Conservation (phyloP, 2,329 filamentous ascomycete species). For the Paraconiothyrium sp. region DNA sequence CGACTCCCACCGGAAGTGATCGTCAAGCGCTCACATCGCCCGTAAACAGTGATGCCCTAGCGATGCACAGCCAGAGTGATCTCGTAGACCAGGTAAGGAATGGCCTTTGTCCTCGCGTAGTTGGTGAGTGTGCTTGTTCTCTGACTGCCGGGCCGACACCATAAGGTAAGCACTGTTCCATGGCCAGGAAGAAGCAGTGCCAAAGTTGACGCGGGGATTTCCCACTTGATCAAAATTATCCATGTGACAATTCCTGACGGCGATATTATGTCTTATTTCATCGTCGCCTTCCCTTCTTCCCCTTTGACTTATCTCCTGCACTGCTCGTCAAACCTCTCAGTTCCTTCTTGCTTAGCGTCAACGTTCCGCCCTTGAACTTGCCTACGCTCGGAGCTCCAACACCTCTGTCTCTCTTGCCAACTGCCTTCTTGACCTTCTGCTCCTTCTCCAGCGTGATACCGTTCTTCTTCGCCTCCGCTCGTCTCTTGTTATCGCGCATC, state of each 20-base stretch:
- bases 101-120: not conserved
- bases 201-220: not conserved
- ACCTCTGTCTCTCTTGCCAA: slow-evolving; percentile 62
- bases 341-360: slow-evolving; percentile 82
- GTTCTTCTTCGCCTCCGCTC: slow-evolving; percentile 85
- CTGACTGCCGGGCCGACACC: not conserved
- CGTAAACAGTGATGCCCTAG: not conserved
- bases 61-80: not conserved
- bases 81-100: not conserved
- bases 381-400: slow-evolving; percentile 84
- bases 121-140: not conserved
- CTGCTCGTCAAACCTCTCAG: slow-evolving; percentile 68
- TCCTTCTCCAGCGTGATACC: slow-evolving; percentile 83
- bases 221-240: not conserved
- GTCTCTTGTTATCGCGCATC: slow-evolving; percentile 73
- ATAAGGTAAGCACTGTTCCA: not conserved
- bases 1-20: slow-evolving; percentile 15
- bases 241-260: not conserved
- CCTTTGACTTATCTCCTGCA: slow-evolving; percentile 49
- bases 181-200: not conserved
- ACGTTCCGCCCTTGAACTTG: slow-evolving; percentile 78
- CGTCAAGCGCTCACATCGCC: slow-evolving; percentile 1
- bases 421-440: slow-evolving; percentile 52
- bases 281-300: slow-evolving; percentile 9
- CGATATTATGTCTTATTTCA: not conserved